Percentiles rank a stretch among this genome's conserved stretches.
These are phyloP conservation scores for Solanum pimpinellifolium DNA, from an alignment of 257 asterid genomes.

Conservation along the genomic window DNA sequence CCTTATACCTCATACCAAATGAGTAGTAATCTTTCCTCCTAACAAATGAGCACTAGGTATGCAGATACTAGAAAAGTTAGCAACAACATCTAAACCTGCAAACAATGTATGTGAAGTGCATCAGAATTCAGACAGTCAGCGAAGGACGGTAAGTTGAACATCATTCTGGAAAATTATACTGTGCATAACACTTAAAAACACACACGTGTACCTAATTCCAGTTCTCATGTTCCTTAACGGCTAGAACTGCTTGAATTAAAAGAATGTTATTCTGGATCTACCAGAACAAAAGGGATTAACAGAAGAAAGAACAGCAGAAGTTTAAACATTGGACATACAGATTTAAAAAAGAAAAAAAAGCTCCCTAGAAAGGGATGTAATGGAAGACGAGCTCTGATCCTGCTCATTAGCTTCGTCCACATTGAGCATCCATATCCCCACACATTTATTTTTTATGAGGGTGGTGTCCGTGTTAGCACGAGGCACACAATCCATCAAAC, in stretches of 20 bases:
- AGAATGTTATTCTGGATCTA: background rate
- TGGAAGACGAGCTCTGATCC: background rate
- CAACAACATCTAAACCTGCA: background rate
- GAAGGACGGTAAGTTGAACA: background rate
- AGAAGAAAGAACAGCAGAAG: background rate
- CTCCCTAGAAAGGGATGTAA: background rate
- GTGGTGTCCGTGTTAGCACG: background rate
- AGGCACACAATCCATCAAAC: background rate
- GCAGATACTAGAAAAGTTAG: background rate
- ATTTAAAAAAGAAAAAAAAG: background rate
- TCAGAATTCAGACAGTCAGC: background rate
- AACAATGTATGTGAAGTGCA: background rate
- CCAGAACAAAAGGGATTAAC: background rate
- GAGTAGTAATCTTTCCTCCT: background rate
- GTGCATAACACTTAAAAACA: background rate
- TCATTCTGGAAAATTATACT: background rate
- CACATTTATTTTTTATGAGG: background rate
- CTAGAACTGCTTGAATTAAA: background rate
- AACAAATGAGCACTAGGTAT: background rate
- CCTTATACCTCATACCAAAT: background rate
- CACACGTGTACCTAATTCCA: background rate
- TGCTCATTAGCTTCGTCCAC: background rate
- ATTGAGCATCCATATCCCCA: background rate
- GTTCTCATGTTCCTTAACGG: background rate
- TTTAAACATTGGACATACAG: background rate